A percentile compares a stretch with the other conserved stretches of the same genome.
Conservation (phyloP, 106 monocot genomes). For the Dendrobium officinale region DNA sequence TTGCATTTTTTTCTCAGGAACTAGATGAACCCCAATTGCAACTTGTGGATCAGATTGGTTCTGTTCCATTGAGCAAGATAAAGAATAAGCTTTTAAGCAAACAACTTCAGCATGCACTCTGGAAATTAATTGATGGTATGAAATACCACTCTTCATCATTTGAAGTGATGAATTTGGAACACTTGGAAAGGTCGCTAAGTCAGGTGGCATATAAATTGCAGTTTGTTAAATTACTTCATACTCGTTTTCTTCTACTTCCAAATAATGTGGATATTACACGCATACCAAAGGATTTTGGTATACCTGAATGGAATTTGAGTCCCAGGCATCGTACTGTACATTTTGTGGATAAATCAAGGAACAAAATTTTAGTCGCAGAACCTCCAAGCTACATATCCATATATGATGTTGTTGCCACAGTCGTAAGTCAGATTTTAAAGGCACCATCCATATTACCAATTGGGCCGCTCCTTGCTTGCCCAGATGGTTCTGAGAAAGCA, state of each 20-base stretch:
- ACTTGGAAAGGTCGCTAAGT: constrained; percentile 36
- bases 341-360: constrained; percentile 55
- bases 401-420: constrained; percentile 68
- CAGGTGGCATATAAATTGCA: constrained; percentile 55
- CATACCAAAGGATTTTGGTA: constrained; percentile 10
- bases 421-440: constrained; percentile 60
- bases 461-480: constrained; percentile 68
- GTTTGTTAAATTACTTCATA: constrained; percentile 67
- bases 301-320: constrained; percentile 76
- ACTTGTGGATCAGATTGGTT: constrained; percentile 47
- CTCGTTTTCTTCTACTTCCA: constrained; percentile 76
- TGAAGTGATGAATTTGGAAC: constrained; percentile 31
- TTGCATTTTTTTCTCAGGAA: constrained; percentile 21
- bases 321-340: constrained; percentile 44
- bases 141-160: constrained; percentile 49
- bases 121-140: constrained; percentile 35
- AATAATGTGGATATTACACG: constrained; percentile 59
- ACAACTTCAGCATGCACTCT: constrained; percentile 64
- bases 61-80: constrained; percentile 45
- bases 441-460: constrained; percentile 53
- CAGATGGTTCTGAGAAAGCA: constrained; percentile 59
- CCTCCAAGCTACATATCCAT: constrained; percentile 82
- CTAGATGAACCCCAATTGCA: constrained; percentile 48
- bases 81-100: constrained; percentile 71
- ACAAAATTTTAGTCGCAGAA: constrained; percentile 58